phyloP scores from a whole-genome alignment of 257 asterid genomes.

The Sherardia arvensis region DNA sequence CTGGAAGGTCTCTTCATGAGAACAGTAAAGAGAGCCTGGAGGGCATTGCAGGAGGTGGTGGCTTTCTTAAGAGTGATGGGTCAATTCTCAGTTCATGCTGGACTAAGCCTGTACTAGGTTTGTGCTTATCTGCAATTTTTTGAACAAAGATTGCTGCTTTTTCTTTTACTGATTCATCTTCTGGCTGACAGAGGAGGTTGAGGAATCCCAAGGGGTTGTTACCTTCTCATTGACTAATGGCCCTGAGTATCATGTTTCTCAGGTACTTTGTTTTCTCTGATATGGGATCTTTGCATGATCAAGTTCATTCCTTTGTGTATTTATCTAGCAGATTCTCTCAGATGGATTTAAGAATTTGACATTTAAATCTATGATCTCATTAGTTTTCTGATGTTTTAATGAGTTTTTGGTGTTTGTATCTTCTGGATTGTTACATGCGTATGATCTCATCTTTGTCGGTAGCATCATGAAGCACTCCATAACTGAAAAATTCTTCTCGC shows the following conservation, averaged over 20 bases:
- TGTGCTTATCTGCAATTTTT: constrained; percentile 4
- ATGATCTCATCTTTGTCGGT: background rate
- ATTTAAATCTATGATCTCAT: background rate
- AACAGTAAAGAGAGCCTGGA: constrained; percentile 41
- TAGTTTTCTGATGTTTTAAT: background rate
- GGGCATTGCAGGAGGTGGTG: constrained; percentile 42
- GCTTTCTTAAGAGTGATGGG: constrained; percentile 65
- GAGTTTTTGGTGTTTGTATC: background rate
- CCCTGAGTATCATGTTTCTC: constrained; percentile 99
- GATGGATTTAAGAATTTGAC: background rate
- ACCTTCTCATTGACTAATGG: constrained; percentile 94
- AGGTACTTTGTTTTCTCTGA: constrained; percentile 31
- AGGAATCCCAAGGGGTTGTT: constrained; percentile 66
- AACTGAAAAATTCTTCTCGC: background rate
- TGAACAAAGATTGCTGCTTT: background rate
- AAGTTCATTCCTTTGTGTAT: background rate
- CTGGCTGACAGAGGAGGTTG: constrained; percentile 52
- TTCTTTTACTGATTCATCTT: background rate
- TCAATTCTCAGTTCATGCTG: constrained; percentile 65
- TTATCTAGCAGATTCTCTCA: background rate
- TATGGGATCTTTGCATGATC: background rate
- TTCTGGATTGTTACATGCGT: background rate
- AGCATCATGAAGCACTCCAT: background rate
- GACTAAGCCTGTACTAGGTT: constrained; percentile 71
- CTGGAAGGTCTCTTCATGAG: constrained; percentile 24